These are phyloP conservation scores for Zoysia matrella DNA, from an alignment of 202 grass and related monocot genomes.

Conservation along the genomic window DNA sequence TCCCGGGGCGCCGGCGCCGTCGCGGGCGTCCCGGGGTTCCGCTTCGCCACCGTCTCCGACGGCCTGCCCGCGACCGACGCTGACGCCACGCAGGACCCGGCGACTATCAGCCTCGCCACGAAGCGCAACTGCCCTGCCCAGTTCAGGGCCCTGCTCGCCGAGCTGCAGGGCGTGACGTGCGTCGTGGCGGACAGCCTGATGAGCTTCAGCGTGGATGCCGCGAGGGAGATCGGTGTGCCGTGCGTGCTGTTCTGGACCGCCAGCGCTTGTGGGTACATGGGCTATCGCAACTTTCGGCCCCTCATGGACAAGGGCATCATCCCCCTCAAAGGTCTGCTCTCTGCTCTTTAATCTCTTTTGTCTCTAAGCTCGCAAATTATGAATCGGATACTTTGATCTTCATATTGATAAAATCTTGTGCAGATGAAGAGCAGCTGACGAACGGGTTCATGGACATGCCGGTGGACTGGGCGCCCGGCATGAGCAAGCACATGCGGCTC, in stretches of 20 bases:
- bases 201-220: constrained; percentile 1
- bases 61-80: constrained; percentile 43
- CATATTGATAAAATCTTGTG: background rate
- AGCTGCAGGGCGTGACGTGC: constrained; percentile 46
- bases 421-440: constrained; percentile 54
- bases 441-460: constrained; percentile 60
- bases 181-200: constrained; percentile 46
- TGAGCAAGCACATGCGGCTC: constrained; percentile 58
- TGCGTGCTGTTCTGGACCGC: constrained; percentile 1
- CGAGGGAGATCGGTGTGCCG: too few relatives aligned
- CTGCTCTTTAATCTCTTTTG: background rate
- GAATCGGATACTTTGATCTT: too few relatives aligned
- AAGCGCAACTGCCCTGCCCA: constrained; percentile 41
- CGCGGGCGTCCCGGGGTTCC: constrained; percentile 31
- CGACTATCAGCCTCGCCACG: constrained; percentile 37
- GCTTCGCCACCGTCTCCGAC: constrained; percentile 6
- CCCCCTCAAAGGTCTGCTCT: constrained; percentile 27
- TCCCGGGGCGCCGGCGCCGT: constrained; percentile 36
- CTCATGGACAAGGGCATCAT: constrained; percentile 30
- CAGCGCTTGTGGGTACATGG: constrained; percentile 47
- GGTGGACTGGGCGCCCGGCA: constrained; percentile 44
- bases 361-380: background rate
- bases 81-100: constrained; percentile 43
- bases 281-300: constrained; percentile 35
- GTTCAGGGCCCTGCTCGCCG: constrained; percentile 32